phyloP scores from a whole-genome alignment of 1,284 basidiomycete species.

The Malassezia psittaci region DNA sequence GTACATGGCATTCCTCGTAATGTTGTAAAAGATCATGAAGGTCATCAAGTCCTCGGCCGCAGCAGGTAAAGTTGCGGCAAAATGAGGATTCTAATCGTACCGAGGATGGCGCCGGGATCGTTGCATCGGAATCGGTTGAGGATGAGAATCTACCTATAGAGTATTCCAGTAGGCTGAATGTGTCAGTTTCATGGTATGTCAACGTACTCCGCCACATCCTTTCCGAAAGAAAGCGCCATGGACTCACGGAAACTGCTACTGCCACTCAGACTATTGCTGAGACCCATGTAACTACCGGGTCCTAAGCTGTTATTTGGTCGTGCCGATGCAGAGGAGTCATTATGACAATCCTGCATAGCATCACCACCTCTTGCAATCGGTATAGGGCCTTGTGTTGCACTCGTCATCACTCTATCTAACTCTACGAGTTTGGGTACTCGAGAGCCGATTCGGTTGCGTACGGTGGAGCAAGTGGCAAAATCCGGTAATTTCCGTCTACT shows the following conservation, averaged over 20 bases:
- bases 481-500: background rate
- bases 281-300: slow-evolving; percentile 14
- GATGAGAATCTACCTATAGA: slow-evolving; percentile 39
- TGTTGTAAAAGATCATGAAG: slow-evolving; percentile 46
- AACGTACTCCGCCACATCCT: slow-evolving; percentile 43
- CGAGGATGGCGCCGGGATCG: slow-evolving; percentile 36
- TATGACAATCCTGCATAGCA: background rate
- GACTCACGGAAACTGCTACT: slow-evolving; percentile 38
- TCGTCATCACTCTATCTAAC: slow-evolving; percentile 3
- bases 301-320: background rate
- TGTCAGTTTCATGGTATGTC: background rate
- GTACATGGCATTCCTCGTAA: slow-evolving; percentile 46
- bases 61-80: slow-evolving; percentile 46
- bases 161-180: slow-evolving; percentile 41
- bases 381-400: slow-evolving; percentile 16
- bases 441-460: background rate
- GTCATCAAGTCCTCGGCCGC: slow-evolving; percentile 41
- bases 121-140: slow-evolving; percentile 40
- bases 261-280: slow-evolving; percentile 17
- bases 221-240: slow-evolving; percentile 41
- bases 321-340: slow-evolving; percentile 1
- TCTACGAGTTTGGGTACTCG: background rate
- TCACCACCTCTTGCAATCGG: slow-evolving; percentile 12
- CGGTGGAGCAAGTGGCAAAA: slow-evolving; percentile 6
- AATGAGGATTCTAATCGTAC: slow-evolving; percentile 43